Percentiles rank a stretch among this genome's conserved stretches.
phyloP scores from a whole-genome alignment of 2,329 filamentous ascomycete species.

The Fusarium torreyae region DNA sequence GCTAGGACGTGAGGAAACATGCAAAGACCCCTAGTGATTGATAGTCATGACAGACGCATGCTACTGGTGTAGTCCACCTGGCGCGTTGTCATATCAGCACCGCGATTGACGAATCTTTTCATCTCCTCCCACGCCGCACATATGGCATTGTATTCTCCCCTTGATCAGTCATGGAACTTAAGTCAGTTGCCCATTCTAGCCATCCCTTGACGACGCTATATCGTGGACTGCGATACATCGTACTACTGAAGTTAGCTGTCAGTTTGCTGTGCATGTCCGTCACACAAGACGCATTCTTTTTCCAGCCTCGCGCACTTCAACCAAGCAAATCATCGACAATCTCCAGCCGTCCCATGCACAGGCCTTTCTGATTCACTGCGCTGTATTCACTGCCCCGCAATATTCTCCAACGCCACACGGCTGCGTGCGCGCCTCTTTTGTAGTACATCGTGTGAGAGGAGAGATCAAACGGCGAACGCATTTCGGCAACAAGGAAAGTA shows the following conservation, averaged over 20 bases:
- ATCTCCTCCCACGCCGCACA: background rate
- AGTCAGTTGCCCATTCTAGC: background rate
- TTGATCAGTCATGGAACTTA: background rate
- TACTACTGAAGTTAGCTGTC: background rate
- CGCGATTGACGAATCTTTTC: background rate
- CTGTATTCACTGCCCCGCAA: background rate
- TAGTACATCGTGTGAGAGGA: background rate
- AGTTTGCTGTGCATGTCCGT: background rate
- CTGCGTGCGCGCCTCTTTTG: background rate
- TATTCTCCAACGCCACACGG: background rate
- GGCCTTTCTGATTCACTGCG: background rate
- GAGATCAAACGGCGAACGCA: background rate
- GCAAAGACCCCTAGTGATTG: background rate
- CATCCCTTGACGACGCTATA: background rate
- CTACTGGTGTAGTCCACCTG: background rate
- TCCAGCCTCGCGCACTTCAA: background rate
- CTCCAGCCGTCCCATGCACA: background rate
- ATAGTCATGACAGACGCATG: background rate
- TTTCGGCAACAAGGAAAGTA: background rate
- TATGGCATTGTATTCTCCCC: background rate
- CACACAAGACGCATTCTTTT: background rate
- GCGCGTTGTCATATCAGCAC: background rate
- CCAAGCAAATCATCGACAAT: background rate
- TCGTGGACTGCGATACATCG: background rate
- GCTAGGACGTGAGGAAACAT: background rate